Evolutionary conservation across 768 basidiomycete genomes (phyloP).

Genomic region (Calocera cornea): DNA sequence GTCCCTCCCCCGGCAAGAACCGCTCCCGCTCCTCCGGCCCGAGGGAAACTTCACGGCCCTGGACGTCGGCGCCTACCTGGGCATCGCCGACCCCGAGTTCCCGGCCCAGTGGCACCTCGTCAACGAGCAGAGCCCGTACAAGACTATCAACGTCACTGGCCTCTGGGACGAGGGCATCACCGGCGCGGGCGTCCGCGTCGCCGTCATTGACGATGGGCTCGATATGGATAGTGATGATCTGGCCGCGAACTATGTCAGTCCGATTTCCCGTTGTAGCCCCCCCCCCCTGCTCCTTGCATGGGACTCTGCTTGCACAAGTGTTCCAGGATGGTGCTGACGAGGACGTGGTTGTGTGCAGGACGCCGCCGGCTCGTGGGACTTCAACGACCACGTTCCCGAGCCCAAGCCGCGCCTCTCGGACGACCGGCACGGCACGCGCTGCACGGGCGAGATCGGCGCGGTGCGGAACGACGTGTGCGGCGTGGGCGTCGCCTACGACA

Average conservation of each 20-base stretch:
- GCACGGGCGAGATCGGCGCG: conserved; percentile 93
- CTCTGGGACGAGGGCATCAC: conserved; percentile 79
- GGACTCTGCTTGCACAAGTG: background rate
- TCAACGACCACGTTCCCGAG: conserved; percentile 80
- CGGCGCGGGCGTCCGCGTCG: conserved; percentile 72
- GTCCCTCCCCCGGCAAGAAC: conserved; percentile 4
- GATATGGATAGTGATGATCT: conserved; percentile 83
- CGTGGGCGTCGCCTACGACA: conserved; percentile 81
- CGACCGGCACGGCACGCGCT: conserved; percentile 94
- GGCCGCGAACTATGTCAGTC: conserved; percentile 77
- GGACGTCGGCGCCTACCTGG: conserved; percentile 41
- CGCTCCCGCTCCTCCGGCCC: background rate
- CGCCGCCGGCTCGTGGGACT: conserved; percentile 81
- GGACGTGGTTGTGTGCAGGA: conserved; percentile 37
- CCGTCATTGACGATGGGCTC: conserved; percentile 88
- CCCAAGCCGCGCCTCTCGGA: conserved; percentile 80
- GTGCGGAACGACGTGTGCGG: conserved; percentile 88
- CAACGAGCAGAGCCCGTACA: conserved; percentile 65
- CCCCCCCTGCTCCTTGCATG: too few relatives aligned
- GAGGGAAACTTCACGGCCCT: conserved; percentile 13
- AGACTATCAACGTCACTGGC: conserved; percentile 80
- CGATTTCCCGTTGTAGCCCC: too few relatives aligned
- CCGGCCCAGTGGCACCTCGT: conserved; percentile 86
- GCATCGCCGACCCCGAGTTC: conserved; percentile 72
- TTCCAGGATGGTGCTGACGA: too few relatives aligned